Evolutionary conservation across 202 grass and related monocot species (phyloP).

Genomic region (Miscanthus sacchariflorus): DNA sequence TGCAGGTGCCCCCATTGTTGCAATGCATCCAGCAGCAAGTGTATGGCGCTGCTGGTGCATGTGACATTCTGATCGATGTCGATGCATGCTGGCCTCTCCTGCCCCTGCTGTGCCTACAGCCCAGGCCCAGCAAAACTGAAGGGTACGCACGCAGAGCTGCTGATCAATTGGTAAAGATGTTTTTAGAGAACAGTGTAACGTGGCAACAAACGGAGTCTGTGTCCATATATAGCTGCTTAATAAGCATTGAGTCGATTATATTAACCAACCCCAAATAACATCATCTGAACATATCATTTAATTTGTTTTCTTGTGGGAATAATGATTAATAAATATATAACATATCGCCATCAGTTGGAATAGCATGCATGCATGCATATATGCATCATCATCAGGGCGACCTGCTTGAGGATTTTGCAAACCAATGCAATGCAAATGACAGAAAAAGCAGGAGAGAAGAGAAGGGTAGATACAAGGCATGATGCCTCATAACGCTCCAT

Average conservation of each 20-base stretch:
- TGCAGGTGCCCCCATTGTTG: conserved; percentile 4
- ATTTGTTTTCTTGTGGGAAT: neutral
- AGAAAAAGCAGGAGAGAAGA: neutral
- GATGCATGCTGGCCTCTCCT: neutral
- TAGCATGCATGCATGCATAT: neutral
- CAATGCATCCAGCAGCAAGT: neutral
- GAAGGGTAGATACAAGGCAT: neutral
- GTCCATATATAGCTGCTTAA: neutral
- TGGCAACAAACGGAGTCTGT: neutral
- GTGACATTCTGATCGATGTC: conserved; percentile 22
- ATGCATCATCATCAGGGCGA: conserved; percentile 13
- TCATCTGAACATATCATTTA: neutral
- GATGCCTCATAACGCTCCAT: conserved; percentile 29
- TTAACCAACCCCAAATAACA: neutral
- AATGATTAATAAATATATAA: neutral
- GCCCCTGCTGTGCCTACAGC: neutral
- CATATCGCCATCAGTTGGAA: neutral
- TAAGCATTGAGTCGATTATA: neutral
- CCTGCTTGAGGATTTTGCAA: conserved; percentile 40
- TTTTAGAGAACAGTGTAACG: neutral
- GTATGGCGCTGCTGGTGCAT: neutral
- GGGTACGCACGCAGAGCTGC: neutral
- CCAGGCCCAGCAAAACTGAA: neutral
- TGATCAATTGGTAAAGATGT: neutral
- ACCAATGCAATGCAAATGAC: neutral